Base-by-base conservation (phyloP, 495 filamentous ascomycete genomes). In the Penicillium desertorum region DNA sequence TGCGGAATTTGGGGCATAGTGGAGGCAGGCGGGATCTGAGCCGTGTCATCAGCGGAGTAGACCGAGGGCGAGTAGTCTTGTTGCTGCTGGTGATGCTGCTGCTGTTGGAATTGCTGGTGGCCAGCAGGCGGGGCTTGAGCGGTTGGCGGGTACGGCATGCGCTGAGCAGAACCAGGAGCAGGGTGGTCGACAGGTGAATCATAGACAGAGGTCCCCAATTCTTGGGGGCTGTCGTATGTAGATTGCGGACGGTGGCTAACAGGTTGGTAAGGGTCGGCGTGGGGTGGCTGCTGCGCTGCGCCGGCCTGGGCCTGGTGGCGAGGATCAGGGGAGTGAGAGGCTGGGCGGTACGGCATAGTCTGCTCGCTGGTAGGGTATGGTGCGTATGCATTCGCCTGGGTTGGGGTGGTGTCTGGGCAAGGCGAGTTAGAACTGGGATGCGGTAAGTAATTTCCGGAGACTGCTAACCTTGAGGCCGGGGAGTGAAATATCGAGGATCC, bases 171-270 rank as follows among this genome's bases (percentile, higher is more conserved):
- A 25, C 34, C 51, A 41, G 58, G 36, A 29, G 54, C 17, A 44
- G 65, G 54, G 27, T 73, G 72, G 32, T 85, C 86, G 39, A 89
- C 81, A 19, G 90, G 90, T 6, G 88, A 90, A 65, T 93, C 88
- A 61, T 94, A 95, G 11, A 83, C 83, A 6, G 88, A 88, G n/a
- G 90, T 91, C 32, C 88, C 88, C 41, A 95, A 76, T 76, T 95
- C 90, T 70, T 93, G 90, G 1, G 90, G 90, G 45, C 86, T 84
- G 10, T 85, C 85, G 62, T 89, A 89, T 45, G 84, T 89, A 59
- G 86, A 91, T 64, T 87, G 85, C 5, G 86, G 88, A 27, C 82
- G 79, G 54, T 81, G 79, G 39, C 81, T 70, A 23, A 70, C 60
- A 23, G 73, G 60, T 50, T 66, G 70, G 56, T 80, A 81, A 30